Conservation (phyloP, 2,329 filamentous ascomycete species). For the Cercospora sp. region DNA sequence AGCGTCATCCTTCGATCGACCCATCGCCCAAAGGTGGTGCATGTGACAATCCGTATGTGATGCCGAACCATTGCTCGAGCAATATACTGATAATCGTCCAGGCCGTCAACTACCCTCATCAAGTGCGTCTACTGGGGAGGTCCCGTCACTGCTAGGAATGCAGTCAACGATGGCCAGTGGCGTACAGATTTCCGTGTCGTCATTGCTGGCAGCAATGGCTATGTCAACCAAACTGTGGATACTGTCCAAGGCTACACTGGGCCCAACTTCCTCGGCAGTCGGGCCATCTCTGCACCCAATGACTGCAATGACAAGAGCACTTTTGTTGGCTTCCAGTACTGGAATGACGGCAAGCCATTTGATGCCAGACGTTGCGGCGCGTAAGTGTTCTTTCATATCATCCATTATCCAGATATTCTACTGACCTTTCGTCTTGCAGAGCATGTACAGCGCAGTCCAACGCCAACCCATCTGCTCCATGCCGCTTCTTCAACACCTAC, state of each 20-base stretch:
- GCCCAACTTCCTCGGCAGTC: slow-evolving; percentile 25
- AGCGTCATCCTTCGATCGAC: slow-evolving; percentile 30
- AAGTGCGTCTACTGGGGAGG: slow-evolving; percentile 38
- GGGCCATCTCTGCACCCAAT: slow-evolving; percentile 33
- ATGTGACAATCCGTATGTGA: slow-evolving; percentile 14
- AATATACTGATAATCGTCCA: background rate
- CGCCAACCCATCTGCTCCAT: slow-evolving; percentile 3
- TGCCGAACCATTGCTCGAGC: too few relatives aligned
- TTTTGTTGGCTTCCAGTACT: slow-evolving; percentile 33
- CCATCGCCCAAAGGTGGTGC: slow-evolving; percentile 33
- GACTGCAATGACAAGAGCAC: slow-evolving; percentile 32
- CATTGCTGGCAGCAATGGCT: slow-evolving; percentile 21
- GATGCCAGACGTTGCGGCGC: slow-evolving; percentile 38
- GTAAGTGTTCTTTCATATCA: background rate
- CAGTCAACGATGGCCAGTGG: slow-evolving; percentile 34
- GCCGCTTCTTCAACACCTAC: slow-evolving; percentile 30
- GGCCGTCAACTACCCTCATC: slow-evolving; percentile 26
- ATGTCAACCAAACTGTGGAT: slow-evolving; percentile 11
- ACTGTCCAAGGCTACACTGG: slow-evolving; percentile 19
- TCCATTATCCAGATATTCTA: too few relatives aligned
- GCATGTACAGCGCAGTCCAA: slow-evolving; percentile 11
- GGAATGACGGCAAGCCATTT: slow-evolving; percentile 35
- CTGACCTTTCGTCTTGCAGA: too few relatives aligned
- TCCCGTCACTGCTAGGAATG: slow-evolving; percentile 27
- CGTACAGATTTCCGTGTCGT: slow-evolving; percentile 23